Evolutionary conservation across 805 yeast genomes (phyloP).

Genomic region (Myxozyma mucilagina): DNA sequence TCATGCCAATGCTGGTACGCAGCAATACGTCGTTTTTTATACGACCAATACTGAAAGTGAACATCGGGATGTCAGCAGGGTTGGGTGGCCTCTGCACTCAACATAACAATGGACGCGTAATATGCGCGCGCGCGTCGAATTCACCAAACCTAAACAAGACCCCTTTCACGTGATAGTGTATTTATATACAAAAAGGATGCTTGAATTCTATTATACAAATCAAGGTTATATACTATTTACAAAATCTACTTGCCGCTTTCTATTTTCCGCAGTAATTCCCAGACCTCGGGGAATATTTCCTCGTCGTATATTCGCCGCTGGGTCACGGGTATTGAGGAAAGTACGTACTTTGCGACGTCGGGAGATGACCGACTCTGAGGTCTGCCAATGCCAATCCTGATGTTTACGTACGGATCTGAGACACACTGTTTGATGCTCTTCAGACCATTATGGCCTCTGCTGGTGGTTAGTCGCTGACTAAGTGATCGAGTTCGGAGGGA

Average conservation of each 20-base stretch:
- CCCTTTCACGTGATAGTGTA: no score
- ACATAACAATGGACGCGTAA: no score
- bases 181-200: no score
- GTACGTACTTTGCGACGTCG: conserved; percentile 61
- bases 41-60: no score
- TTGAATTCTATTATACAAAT: no score
- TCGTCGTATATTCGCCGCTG: conserved; percentile 49
- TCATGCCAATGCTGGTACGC: no score
- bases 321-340: conserved; percentile 50
- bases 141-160: no score
- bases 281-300: conserved; percentile 28
- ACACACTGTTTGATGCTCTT: conserved; percentile 52
- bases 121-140: no score
- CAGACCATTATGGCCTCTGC: conserved; percentile 83
- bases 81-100: no score
- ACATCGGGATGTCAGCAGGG: no score
- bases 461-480: conserved; percentile 31
- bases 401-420: conserved; percentile 39
- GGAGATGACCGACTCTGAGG: conserved; percentile 50
- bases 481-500: not conserved
- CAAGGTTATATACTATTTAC: no score
- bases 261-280: conserved; percentile 6
- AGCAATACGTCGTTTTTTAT: no score
- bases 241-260: not conserved
- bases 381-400: conserved; percentile 78